Evolutionary conservation across 257 asterid species (phyloP).

Genomic region (Solanum pimpinellifolium): DNA sequence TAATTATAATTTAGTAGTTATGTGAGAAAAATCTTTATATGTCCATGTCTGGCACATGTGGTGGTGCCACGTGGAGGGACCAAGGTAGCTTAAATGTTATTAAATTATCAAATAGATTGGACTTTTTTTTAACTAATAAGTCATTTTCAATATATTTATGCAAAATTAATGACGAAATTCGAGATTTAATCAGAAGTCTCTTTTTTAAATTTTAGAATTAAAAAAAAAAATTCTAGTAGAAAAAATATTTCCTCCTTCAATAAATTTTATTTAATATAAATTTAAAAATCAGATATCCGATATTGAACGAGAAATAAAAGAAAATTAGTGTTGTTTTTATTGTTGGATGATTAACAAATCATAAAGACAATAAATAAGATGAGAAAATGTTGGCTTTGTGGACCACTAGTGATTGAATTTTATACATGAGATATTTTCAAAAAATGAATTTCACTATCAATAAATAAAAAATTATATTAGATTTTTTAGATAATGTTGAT

Average conservation of each 20-base stretch:
- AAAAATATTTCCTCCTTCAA: not conserved
- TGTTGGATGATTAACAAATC: not conserved
- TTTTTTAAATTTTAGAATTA: not conserved
- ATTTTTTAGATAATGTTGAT: not conserved
- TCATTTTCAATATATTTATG: not conserved
- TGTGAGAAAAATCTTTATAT: not conserved
- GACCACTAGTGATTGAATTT: not conserved
- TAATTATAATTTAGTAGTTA: not conserved
- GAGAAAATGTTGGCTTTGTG: not conserved
- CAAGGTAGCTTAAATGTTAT: not conserved
- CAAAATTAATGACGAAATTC: not conserved
- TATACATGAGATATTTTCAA: not conserved
- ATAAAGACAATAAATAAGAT: not conserved
- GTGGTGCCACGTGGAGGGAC: not conserved
- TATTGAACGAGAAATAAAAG: rapidly evolving
- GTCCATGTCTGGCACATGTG: not conserved
- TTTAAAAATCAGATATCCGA: rapidly evolving
- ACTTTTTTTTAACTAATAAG: not conserved
- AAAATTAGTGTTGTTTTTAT: not conserved
- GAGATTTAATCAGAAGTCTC: not conserved
- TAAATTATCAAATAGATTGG: not conserved
- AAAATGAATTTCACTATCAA: not conserved
- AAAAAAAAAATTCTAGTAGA: not conserved
- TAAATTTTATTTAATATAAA: not conserved
- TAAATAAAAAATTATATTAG: not conserved